phyloP scores from a whole-genome alignment of 441 rosid species.

The Gossypium davidsonii region DNA sequence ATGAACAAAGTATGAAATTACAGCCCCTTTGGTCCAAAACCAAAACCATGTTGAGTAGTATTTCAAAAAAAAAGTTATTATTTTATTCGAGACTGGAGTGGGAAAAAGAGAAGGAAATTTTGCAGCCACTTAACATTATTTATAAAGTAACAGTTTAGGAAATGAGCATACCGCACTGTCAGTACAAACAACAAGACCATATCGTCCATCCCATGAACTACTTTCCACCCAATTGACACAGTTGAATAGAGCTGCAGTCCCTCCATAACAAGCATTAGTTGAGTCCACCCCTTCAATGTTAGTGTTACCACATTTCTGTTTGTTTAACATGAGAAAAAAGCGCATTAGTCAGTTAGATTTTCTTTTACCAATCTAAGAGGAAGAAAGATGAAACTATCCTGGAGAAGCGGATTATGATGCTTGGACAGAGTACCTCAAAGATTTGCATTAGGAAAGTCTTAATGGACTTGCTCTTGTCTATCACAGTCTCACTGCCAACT shows the following conservation, averaged over 20 bases:
- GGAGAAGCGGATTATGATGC: neutral
- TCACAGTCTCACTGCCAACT: constrained; percentile 98
- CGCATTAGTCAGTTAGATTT: too few relatives aligned
- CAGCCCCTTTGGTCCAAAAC: neutral
- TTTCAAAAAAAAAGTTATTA: too few relatives aligned
- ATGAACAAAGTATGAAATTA: neutral
- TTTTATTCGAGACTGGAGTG: too few relatives aligned
- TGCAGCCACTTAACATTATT: neutral
- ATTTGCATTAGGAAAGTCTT: constrained; percentile 97
- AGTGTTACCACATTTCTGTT: constrained; percentile 82
- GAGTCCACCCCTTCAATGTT: constrained; percentile 99
- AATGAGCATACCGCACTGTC: constrained; percentile 82
- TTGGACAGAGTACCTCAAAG: constrained; percentile 61
- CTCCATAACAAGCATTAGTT: constrained; percentile 95
- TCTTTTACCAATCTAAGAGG: too few relatives aligned
- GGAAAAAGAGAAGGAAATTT: neutral
- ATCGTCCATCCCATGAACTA: constrained; percentile 96
- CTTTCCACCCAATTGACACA: constrained; percentile 99
- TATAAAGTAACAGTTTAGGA: neutral
- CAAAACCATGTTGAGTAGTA: neutral
- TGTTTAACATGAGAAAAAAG: constrained; percentile 19
- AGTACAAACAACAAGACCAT: constrained; percentile 87
- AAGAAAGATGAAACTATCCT: too few relatives aligned
- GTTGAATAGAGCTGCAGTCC: constrained; percentile 92
- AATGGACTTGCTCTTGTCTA: constrained; percentile 97